A percentile compares a stretch with the other conserved stretches of the same genome.
Evolutionary conservation across 352 stramenopile genomes (phyloP).

Genomic region (Albugo laibachii): DNA sequence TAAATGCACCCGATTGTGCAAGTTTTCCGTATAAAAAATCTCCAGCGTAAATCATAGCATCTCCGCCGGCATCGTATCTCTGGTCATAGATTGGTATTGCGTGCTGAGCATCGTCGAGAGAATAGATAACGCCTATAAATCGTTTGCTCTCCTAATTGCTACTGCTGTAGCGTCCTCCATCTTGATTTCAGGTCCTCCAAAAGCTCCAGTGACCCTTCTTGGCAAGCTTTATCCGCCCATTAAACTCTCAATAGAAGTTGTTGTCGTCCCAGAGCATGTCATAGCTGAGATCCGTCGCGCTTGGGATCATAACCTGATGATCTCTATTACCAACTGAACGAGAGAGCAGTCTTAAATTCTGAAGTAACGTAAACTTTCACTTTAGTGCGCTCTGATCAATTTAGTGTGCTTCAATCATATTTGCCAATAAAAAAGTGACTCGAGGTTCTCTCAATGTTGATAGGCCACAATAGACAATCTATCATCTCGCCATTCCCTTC

Average conservation of each 20-base stretch:
- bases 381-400: too few species aligned
- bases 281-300: not conserved
- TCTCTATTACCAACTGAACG: too few species aligned
- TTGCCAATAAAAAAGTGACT: too few species aligned
- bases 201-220: not conserved
- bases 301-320: constrained; percentile 5
- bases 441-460: too few species aligned
- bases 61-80: not conserved
- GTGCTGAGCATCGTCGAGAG: constrained; percentile 1
- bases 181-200: constrained; percentile 3
- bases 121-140: not conserved
- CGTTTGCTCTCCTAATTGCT: constrained; percentile 1
- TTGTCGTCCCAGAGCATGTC: not conserved
- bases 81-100: constrained; percentile 8
- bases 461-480: too few species aligned
- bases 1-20: constrained; percentile 12
- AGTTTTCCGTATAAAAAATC: constrained; percentile 7
- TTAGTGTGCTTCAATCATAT: too few species aligned
- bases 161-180: not conserved
- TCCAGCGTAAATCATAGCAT: constrained; percentile 7
- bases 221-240: not conserved
- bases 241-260: not conserved
- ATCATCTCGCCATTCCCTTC: too few species aligned
- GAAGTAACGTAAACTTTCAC: too few species aligned
- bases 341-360: too few species aligned